phyloP scores from a whole-genome alignment of 345 rosid species.

The Mallotus nudiflorus region DNA sequence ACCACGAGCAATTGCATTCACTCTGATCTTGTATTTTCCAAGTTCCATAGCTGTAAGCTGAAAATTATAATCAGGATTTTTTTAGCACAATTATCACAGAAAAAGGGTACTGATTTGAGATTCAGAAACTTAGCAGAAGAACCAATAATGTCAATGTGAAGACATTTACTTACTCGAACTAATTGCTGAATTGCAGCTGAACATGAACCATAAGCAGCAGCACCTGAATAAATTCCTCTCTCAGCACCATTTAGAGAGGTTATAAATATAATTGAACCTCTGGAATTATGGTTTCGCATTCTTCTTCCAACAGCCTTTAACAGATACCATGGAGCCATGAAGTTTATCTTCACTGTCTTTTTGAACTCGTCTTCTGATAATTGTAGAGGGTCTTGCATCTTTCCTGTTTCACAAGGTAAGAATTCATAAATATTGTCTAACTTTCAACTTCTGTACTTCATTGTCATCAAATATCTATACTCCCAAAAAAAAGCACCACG shows the following conservation, averaged over 20 bases:
- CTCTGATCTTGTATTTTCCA: slow-evolving; percentile 62
- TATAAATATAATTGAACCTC: slow-evolving; percentile 76
- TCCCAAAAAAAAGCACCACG: no score
- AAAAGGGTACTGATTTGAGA: not conserved
- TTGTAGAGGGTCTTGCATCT: slow-evolving; percentile 64
- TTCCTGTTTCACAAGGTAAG: slow-evolving; percentile 46
- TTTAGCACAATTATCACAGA: not conserved
- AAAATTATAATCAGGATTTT: not conserved
- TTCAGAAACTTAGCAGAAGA: no score
- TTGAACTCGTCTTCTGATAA: slow-evolving; percentile 61
- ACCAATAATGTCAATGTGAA: not conserved
- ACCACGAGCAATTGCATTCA: slow-evolving; percentile 68
- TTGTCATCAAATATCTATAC: no score
- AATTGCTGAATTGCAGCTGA: slow-evolving; percentile 77
- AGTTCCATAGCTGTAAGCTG: slow-evolving; percentile 61
- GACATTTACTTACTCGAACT: slow-evolving; percentile 53
- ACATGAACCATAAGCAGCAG: slow-evolving; percentile 77
- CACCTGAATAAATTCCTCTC: slow-evolving; percentile 85
- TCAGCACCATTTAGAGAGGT: slow-evolving; percentile 64
- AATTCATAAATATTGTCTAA: slow-evolving; percentile 3
- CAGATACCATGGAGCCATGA: slow-evolving; percentile 79
- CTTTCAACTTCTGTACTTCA: not conserved
- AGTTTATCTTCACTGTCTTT: slow-evolving; percentile 54
- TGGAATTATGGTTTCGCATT: slow-evolving; percentile 57
- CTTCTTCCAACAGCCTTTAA: slow-evolving; percentile 66